Percentiles rank a stretch among this genome's conserved stretches.
Evolutionary conservation across 169 alveolate species (phyloP).

Genomic region (Cryptosporidium xiaoi): DNA sequence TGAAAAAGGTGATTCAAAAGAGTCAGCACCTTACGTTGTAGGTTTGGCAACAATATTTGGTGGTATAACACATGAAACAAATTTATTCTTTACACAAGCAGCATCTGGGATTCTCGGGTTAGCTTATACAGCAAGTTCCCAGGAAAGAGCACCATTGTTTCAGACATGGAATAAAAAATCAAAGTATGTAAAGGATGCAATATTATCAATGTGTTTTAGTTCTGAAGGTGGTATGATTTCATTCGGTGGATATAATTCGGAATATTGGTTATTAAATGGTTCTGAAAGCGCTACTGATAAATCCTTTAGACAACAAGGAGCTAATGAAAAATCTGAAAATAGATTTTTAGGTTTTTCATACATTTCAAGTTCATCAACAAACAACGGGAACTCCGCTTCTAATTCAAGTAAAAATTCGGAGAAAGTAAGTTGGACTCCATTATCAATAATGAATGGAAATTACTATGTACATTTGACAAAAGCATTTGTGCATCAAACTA

Average conservation of each 20-base stretch:
- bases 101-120: constrained; percentile 74
- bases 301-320: constrained; percentile 25
- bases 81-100: constrained; percentile 60
- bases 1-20: constrained; percentile 44
- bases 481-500: constrained; percentile 27
- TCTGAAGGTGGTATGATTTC: constrained; percentile 71
- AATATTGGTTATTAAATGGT: constrained; percentile 24
- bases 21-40: constrained; percentile 53
- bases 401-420: background rate
- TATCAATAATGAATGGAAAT: constrained; percentile 65
- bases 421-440: constrained; percentile 60
- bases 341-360: constrained; percentile 50
- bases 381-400: background rate
- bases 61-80: constrained; percentile 69
- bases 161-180: constrained; percentile 67
- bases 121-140: constrained; percentile 64
- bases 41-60: constrained; percentile 69
- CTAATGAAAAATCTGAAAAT: background rate
- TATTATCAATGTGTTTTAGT: constrained; percentile 65
- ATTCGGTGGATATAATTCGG: constrained; percentile 70
- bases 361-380: background rate
- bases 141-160: constrained; percentile 66
- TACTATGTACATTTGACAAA: constrained; percentile 32
- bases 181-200: constrained; percentile 42
- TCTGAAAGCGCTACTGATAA: constrained; percentile 5